Conservation (phyloP, 2,329 filamentous ascomycete species). For the Hypoxylon sp. region DNA sequence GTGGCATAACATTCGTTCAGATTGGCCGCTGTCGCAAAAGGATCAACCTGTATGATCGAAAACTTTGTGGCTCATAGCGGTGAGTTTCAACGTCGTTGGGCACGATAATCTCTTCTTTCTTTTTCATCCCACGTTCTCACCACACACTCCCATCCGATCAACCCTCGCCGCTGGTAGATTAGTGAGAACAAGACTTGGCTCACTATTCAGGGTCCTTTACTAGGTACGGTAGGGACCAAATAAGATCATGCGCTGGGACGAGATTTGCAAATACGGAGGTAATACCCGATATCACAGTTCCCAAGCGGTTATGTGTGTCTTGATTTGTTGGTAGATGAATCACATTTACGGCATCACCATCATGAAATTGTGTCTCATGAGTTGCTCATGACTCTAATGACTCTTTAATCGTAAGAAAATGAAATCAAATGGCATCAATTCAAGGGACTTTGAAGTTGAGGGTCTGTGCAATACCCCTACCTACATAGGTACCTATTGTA, state of each 20-base stretch:
- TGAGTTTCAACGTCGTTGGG: constrained; percentile 49
- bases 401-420: background rate
- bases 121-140: constrained; percentile 32
- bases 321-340: constrained; percentile 17
- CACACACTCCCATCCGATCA: constrained; percentile 14
- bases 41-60: constrained; percentile 42
- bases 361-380: constrained; percentile 8
- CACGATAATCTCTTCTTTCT: constrained; percentile 24
- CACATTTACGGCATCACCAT: constrained; percentile 1
- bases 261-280: background rate
- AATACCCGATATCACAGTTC: background rate
- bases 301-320: background rate
- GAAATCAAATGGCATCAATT: background rate
- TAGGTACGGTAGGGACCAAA: constrained; percentile 13
- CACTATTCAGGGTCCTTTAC: constrained; percentile 15
- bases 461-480: background rate
- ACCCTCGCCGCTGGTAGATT: constrained; percentile 10
- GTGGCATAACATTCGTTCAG: constrained; percentile 32
- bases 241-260: constrained; percentile 19
- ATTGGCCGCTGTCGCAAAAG: constrained; percentile 38
- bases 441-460: background rate
- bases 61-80: constrained; percentile 45
- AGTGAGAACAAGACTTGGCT: constrained; percentile 1
- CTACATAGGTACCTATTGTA: too few relatives aligned
- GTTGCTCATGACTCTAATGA: constrained; percentile 10